Conservation (phyloP, 2,329 filamentous ascomycete species). For the Xylaria sp. region DNA sequence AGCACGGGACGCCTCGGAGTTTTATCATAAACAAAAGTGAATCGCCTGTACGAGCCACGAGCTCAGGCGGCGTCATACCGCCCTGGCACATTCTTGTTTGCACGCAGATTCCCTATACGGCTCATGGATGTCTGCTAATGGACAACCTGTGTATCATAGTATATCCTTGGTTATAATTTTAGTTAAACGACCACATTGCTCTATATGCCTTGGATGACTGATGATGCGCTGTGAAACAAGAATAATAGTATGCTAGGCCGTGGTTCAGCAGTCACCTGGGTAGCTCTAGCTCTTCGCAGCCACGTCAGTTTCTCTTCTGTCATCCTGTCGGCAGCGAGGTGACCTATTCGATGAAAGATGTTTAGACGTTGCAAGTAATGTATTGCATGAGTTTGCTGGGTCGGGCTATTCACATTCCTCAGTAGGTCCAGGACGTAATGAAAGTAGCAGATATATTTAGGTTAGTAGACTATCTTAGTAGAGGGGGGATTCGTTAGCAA, state of each 20-base stretch:
- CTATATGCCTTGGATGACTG: background rate
- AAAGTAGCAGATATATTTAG: background rate
- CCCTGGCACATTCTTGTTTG: background rate
- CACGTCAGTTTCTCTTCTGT: background rate
- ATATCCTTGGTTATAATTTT: background rate
- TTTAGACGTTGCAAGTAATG: background rate
- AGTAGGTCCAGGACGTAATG: background rate
- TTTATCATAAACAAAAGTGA: conserved; percentile 6
- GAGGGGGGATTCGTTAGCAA: background rate
- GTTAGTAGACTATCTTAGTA: background rate
- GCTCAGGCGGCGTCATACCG: background rate
- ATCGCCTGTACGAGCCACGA: conserved; percentile 16
- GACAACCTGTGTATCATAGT: conserved; percentile 6
- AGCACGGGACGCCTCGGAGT: background rate
- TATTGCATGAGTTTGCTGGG: background rate
- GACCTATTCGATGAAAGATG: background rate
- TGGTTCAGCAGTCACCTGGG: no score
- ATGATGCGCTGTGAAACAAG: background rate
- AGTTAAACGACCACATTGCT: background rate
- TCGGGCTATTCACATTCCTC: background rate
- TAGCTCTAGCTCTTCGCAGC: background rate
- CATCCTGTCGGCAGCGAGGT: background rate
- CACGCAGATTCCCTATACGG: background rate
- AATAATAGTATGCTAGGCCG: background rate
- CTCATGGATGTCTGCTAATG: background rate